Base-by-base conservation (phyloP, 2,329 filamentous ascomycete species). In the Exophiala spinifera region DNA sequence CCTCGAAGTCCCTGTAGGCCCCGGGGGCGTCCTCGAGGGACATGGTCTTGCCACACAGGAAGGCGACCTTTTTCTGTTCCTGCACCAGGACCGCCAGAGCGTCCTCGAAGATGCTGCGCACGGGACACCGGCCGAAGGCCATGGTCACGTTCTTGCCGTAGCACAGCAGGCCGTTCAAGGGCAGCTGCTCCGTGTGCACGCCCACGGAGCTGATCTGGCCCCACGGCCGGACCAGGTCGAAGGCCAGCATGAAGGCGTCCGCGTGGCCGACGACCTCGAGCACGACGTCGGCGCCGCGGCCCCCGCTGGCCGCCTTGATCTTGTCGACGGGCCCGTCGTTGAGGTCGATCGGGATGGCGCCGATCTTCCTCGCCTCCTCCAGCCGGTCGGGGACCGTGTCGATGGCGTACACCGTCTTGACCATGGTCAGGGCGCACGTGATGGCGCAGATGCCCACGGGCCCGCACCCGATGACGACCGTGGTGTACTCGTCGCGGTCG, bases 401-500 rank as follows among this genome's bases (percentile, higher is more conserved):
- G 3, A 87, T 80, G 0, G 84, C 80, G 50, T 75, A 87, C 0
- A 87, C 80, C 13, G 73, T 76, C 7, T 78, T 80, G 1, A 83
- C 84, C 2, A 84, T 84, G 0, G 83, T 76, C 2, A 87, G 67
- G 1, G 79, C 84, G 0, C 78, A 83, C 66, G 86, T 86, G 3
- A 84, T 84, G 2, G 83, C 82, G 79, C 87, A 85, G 3, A 86
- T 68, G 1, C 84, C 84, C 1, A 87, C 83, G 0, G 84, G 83
- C 0, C 83, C 82, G 2, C 80, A 82, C 0, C 83, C 84, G 55
- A 86, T 86, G 1, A 86, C 77, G 1, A 82, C 83, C 1, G 86
- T 77, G n/a, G 74, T 63, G 45, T 53, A 61, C 25, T 63, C 61
- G 25, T 62, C 55, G n/a, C 56, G 59, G 33, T 64, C 61, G 4